A percentile compares a stretch with the other conserved stretches of the same genome.
Evolutionary conservation across 768 basidiomycete species (phyloP).

Genomic region (Boletus edulis): DNA sequence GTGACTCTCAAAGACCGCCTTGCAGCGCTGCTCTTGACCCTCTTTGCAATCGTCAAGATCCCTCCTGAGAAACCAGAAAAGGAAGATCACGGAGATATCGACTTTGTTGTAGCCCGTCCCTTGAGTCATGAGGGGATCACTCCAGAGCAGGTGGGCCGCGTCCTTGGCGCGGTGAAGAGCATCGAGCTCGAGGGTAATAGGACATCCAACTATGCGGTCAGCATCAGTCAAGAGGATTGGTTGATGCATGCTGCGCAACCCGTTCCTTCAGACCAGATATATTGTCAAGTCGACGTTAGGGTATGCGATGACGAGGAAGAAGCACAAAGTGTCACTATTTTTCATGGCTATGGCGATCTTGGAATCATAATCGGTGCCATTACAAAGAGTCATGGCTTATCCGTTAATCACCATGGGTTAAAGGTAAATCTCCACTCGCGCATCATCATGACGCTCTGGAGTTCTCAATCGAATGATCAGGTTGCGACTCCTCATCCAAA

Average conservation of each 20-base stretch:
- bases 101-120: slow-evolving; percentile 59
- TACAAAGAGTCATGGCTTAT: slow-evolving; percentile 48
- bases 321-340: slow-evolving; percentile 51
- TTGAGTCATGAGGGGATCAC: slow-evolving; percentile 24
- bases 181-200: slow-evolving; percentile 49
- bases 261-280: slow-evolving; percentile 14
- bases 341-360: slow-evolving; percentile 67
- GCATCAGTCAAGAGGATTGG: slow-evolving; percentile 42
- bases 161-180: slow-evolving; percentile 48
- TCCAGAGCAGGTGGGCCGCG: slow-evolving; percentile 35
- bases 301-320: slow-evolving; percentile 51
- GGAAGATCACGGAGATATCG: slow-evolving; percentile 64
- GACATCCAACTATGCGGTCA: slow-evolving; percentile 65
- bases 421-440: slow-evolving; percentile 40
- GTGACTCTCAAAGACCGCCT: slow-evolving; percentile 46
- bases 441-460: not conserved
- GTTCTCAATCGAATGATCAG: slow-evolving; percentile 24
- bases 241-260: slow-evolving; percentile 3
- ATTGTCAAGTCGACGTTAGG: slow-evolving; percentile 61
- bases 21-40: slow-evolving; percentile 36
- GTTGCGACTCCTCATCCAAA: slow-evolving; percentile 29
- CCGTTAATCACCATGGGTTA: slow-evolving; percentile 52
- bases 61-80: slow-evolving; percentile 69
- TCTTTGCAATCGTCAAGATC: slow-evolving; percentile 52
- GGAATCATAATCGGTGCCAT: slow-evolving; percentile 67